Evolutionary conservation across 768 basidiomycete species (phyloP), one percentile per base, ranked within the genome.

Genomic region (Floccularia luteovirens): DNA sequence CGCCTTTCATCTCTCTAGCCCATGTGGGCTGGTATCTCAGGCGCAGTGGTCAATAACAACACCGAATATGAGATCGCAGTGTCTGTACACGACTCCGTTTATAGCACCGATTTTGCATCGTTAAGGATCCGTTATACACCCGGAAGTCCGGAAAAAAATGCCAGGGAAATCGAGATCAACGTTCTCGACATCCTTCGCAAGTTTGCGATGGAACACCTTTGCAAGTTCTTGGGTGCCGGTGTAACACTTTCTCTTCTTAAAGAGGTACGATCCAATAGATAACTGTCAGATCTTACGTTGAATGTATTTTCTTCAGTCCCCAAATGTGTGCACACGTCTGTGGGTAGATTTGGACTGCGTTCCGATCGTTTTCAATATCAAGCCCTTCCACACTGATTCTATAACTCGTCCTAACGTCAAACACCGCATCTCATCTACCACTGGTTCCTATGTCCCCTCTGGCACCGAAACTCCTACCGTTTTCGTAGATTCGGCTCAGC

Each of bases 11-110:
- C 39, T 51, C 27, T 53, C 25, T 54, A 90, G 87, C 83, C 87
- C 16, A 88, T 90, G 87, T 90, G 87, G 86, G 84, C 80, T 45
- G 88, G 84, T 51, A 69, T 89, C 36, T 80, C 85, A 2, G 84
- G 83, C 28, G 63, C 62, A 17, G 55, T 77, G 35, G 56, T 79
- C 54, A 70, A 78, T 53, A 75, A 77, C 53, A 74, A 72, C 41
- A 72, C 70, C 37, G 62, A 72, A 41, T 78, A 72, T 43, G 84
- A 89, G 60, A 62, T 90, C 53, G 81, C 85, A 28, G 68, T 89
- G 53, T 84, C 85, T 42, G 69, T 90, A 35, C 87, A 90, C 53
- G 88, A 90, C 57, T 86, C 82, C 12, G 84, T 89, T 55, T 90
- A 90, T 58, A 79, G 70, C 61, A 85, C 85, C 46, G 87, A 90